These are phyloP conservation scores for Aspergillus awamori DNA, from an alignment of 2,329 filamentous ascomycete genomes.

Conservation along the genomic window DNA sequence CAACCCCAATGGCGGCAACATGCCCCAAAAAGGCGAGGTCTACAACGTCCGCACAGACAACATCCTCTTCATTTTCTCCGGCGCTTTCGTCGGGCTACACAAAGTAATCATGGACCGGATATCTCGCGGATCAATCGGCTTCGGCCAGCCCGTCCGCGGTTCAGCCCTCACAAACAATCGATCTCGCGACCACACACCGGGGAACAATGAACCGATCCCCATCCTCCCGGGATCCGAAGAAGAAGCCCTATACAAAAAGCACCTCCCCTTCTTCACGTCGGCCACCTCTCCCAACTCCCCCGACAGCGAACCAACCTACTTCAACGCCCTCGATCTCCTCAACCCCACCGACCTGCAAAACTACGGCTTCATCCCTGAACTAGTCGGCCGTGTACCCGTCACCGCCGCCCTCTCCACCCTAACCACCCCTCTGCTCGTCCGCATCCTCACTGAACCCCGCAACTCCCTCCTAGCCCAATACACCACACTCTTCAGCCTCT, in stretches of 20 bases:
- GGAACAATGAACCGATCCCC: conserved; percentile 48
- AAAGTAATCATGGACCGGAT: conserved; percentile 87
- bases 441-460: conserved; percentile 88
- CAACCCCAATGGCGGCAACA: conserved; percentile 32
- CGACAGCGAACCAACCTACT: conserved; percentile 50
- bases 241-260: conserved; percentile 60
- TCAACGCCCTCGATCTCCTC: conserved; percentile 69
- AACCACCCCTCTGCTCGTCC: conserved; percentile 67
- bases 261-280: conserved; percentile 62
- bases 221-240: conserved; percentile 67
- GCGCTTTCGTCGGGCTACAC: conserved; percentile 90
- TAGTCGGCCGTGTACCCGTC: conserved; percentile 94
- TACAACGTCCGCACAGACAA: conserved; percentile 88
- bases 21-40: conserved; percentile 57
- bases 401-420: conserved; percentile 83
- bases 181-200: conserved; percentile 26
- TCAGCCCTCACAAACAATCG: conserved; percentile 36
- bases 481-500: conserved; percentile 81
- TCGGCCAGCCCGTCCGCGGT: conserved; percentile 77
- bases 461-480: conserved; percentile 90
- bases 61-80: conserved; percentile 95
- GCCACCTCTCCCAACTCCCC: conserved; percentile 49
- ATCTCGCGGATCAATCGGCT: conserved; percentile 83
- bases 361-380: conserved; percentile 90
- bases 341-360: conserved; percentile 76